Percentiles rank a stretch among this genome's conserved stretches.
Evolutionary conservation across 441 rosid genomes (phyloP).

Genomic region (Pelargonium australe): DNA sequence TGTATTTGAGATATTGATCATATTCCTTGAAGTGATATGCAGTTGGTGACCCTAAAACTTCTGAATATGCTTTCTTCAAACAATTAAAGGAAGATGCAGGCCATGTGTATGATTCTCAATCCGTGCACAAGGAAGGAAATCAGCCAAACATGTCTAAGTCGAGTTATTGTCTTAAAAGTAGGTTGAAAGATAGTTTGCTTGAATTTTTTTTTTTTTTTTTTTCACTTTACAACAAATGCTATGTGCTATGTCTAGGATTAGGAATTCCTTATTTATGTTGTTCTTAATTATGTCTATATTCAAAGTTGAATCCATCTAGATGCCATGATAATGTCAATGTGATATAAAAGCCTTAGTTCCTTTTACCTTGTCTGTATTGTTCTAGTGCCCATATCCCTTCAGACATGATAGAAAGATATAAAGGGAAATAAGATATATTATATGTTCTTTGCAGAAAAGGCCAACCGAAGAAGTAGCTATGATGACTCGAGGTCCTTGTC

Average conservation of each 20-base stretch:
- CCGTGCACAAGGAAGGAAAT: conserved; percentile 17
- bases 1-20: not conserved
- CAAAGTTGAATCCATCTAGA: not conserved
- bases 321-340: conserved; percentile 4
- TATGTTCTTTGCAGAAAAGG: conserved; percentile 32
- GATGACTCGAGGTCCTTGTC: conserved; percentile 25
- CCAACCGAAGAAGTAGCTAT: conserved; percentile 12
- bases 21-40: conserved; percentile 17
- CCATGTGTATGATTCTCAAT: conserved; percentile 19
- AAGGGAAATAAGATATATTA: not conserved
- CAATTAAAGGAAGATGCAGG: conserved; percentile 45
- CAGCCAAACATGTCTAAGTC: conserved; percentile 22
- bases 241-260: not conserved
- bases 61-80: conserved; percentile 69
- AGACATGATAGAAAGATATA: not conserved
- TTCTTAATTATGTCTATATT: not conserved
- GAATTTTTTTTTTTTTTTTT: not conserved
- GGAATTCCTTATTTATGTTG: not conserved
- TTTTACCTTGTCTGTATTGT: not conserved
- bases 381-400: not conserved
- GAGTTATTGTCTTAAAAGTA: conserved; percentile 28
- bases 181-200: conserved; percentile 3
- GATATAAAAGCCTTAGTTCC: not conserved
- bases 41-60: conserved; percentile 63
- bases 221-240: not conserved